A percentile compares a stretch with the other conserved stretches of the same genome.
Evolutionary conservation across 129 eudicot species (phyloP).

Genomic region (Centrapalus pauciflorus): DNA sequence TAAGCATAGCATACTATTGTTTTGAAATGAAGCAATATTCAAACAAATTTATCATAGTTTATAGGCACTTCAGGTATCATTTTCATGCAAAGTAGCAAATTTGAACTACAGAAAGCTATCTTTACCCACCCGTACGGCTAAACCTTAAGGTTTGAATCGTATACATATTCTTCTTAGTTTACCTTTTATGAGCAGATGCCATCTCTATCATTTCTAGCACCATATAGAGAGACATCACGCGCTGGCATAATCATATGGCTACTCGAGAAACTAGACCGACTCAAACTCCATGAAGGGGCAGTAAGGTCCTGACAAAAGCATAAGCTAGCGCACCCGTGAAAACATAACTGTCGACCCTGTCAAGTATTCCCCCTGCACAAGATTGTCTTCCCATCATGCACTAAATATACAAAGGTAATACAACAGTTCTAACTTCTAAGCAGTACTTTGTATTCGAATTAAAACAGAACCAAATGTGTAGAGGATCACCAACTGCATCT

Average conservation of each 20-base stretch:
- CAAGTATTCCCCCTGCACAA: conserved; percentile 89
- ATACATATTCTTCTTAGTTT: conserved; percentile 11
- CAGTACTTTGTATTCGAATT: not conserved
- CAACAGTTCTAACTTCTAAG: not conserved
- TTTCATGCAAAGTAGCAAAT: not conserved
- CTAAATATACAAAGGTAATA: not conserved
- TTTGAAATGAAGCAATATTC: not conserved
- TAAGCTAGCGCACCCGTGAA: conserved; percentile 90
- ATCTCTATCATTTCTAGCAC: conserved; percentile 4
- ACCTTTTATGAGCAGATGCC: not conserved
- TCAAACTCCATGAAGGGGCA: conserved; percentile 86
- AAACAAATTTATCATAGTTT: not conserved
- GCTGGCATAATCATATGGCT: not conserved
- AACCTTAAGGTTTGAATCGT: not conserved
- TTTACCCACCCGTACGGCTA: not conserved
- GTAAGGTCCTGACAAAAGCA: conserved; percentile 63
- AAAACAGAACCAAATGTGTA: no score
- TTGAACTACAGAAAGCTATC: not conserved
- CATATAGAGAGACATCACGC: not conserved
- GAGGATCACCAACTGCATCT: no score
- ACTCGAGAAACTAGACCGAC: not conserved
- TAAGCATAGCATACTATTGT: conserved; percentile 16
- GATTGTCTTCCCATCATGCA: not conserved
- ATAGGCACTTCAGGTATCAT: not conserved
- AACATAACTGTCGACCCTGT: conserved; percentile 88